Evolutionary conservation across 1,284 basidiomycete genomes (phyloP).

Genomic region (Trametes sp.): DNA sequence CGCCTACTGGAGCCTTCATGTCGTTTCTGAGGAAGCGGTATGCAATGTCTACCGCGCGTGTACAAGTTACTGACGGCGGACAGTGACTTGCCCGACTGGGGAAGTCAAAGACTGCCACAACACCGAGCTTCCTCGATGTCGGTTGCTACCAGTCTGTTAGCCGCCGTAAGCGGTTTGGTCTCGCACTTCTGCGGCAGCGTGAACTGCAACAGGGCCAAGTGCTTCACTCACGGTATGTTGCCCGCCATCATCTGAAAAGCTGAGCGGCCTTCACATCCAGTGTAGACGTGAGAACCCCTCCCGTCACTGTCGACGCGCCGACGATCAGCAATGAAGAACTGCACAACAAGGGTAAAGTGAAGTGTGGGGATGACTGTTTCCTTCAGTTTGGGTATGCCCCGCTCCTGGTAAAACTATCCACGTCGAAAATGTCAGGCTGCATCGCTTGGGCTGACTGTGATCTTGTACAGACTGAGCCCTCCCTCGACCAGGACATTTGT

Average conservation of each 20-base stretch:
- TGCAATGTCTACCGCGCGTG: background rate
- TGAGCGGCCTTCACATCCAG: background rate
- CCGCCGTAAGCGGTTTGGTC: background rate
- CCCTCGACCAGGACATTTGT: conserved; percentile 10
- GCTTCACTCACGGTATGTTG: conserved; percentile 36
- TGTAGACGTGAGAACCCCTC: background rate
- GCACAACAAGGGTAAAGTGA: background rate
- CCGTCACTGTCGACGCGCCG: background rate
- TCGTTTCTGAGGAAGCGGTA: conserved; percentile 3
- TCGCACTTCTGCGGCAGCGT: conserved; percentile 43
- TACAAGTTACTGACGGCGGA: conserved; percentile 15
- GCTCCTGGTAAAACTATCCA: background rate
- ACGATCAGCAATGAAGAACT: background rate
- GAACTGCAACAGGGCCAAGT: conserved; percentile 35
- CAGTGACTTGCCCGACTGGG: conserved; percentile 11
- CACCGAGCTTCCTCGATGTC: background rate
- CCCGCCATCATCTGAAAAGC: no score
- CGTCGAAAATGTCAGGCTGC: background rate
- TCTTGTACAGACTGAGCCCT: background rate
- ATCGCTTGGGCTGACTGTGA: background rate
- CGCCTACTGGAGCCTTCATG: background rate
- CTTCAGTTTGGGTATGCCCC: background rate
- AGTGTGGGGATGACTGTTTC: conserved; percentile 11
- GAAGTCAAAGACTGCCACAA: background rate
- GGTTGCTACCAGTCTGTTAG: background rate